Base-by-base conservation (phyloP, 2,329 filamentous ascomycete species). In the Phialemonium atrogriseum region DNA sequence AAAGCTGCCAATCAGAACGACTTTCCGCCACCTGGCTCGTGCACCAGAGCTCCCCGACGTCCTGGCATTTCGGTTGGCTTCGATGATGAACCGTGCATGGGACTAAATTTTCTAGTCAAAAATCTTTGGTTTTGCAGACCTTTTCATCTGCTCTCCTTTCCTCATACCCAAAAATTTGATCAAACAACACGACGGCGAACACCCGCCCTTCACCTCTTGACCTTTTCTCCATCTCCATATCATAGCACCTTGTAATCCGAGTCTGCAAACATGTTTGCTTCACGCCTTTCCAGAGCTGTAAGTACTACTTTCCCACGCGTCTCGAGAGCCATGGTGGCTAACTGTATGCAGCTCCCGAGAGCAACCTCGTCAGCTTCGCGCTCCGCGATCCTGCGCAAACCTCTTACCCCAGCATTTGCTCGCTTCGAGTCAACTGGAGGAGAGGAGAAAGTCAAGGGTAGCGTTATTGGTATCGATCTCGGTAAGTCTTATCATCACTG, bases 381-480 rank as follows among this genome's bases (percentile, higher is more conserved):
- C 62, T 70, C 78, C 53, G 70, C 78, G 50, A 64, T 75, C 55
- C 63, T 78, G 58, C 79, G 80, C 65, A 74, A 80, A 50, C 78
- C 85, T 45, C 61, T 84, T 51, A 71, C 71, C 45, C 77, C 83
- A 44, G 76, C 77, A 51, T 85, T 89, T 58, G 77, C 80, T 55
- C 73, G 83, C 52, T 86, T 83, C 68, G 81, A 83, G 61, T 82
- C 79, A 24, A 81, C 84, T 18, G 36, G 36, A 17, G 37, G 40
- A 47, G 79, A 83, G 46, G 76, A 74, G 52, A 95, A 95, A 77
- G 85, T 96, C 40, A 85, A 89, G 69, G 91, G 91, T 56, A 68
- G 84, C 54, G 89, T 96, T 61, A 95, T 96, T 55, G 91, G 91
- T 80, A 95, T 96, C 60, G 89, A 96, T 74, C 68, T 96, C 55